Evolutionary conservation across 306 rosid genomes (phyloP).

Genomic region (Malus asiatica): DNA sequence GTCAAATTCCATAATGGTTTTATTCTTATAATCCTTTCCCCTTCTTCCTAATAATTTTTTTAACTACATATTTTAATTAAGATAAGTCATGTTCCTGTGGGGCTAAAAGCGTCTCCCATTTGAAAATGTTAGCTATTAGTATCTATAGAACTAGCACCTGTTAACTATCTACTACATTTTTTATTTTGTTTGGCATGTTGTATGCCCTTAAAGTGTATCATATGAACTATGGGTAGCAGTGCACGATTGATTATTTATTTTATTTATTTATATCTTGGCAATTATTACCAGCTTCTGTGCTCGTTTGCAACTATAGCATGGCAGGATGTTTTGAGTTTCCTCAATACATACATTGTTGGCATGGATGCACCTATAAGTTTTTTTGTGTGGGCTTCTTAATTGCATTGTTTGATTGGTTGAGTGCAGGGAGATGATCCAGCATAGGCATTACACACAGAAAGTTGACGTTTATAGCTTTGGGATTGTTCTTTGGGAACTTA

Average conservation of each 20-base stretch:
- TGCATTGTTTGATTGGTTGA: slow-evolving; percentile 3
- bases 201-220: not conserved
- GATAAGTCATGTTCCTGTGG: not conserved
- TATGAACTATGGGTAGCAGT: not conserved
- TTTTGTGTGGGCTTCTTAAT: slow-evolving; percentile 20
- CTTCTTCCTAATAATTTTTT: not conserved
- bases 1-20: not conserved
- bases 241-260: not conserved
- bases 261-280: not conserved
- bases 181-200: not conserved
- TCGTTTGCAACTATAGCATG: not conserved
- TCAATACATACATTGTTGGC: not conserved
- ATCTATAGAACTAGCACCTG: not conserved
- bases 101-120: not conserved
- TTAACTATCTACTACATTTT: not conserved
- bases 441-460: slow-evolving; percentile 91
- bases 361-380: not conserved
- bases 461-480: slow-evolving; percentile 98
- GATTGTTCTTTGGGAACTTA: slow-evolving; percentile 96
- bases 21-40: not conserved
- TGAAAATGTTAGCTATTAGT: not conserved
- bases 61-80: not conserved
- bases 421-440: slow-evolving; percentile 98
- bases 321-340: not conserved
- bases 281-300: not conserved